Evolutionary conservation across 495 filamentous ascomycete genomes (phyloP).

Genomic region (Neurospora tetraspora): DNA sequence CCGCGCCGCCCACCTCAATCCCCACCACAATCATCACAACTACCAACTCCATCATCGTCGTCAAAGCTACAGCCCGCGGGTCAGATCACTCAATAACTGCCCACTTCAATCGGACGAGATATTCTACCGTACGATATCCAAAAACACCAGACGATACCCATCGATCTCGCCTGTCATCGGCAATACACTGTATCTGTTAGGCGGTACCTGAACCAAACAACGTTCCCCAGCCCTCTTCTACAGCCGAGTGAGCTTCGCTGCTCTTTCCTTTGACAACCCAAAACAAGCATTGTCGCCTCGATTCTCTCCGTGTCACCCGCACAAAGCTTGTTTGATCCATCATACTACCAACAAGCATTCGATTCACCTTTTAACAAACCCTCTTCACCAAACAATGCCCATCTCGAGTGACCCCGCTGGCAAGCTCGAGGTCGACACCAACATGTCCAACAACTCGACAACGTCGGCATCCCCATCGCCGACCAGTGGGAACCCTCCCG

Average conservation of each 20-base stretch:
- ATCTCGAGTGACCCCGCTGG: slow-evolving; percentile 19
- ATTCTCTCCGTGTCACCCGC: neutral
- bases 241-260: neutral
- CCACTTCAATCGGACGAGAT: neutral
- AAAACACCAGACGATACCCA: neutral
- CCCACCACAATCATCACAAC: neutral
- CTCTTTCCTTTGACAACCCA: neutral
- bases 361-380: neutral
- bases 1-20: neutral
- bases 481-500: slow-evolving; percentile 12
- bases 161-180: neutral
- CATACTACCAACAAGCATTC: neutral
- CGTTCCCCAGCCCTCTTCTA: neutral
- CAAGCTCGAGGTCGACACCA: slow-evolving; percentile 19
- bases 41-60: neutral
- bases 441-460: slow-evolving; percentile 21
- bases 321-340: neutral
- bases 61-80: neutral
- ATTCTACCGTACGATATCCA: neutral
- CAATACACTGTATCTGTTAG: neutral
- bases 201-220: neutral
- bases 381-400: slow-evolving; percentile 19
- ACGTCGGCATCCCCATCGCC: slow-evolving; percentile 16
- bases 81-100: neutral
- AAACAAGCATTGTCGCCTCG: neutral